Evolutionary conservation across 1,139 yeast genomes (phyloP).

Genomic region (Taiozyma sp.): DNA sequence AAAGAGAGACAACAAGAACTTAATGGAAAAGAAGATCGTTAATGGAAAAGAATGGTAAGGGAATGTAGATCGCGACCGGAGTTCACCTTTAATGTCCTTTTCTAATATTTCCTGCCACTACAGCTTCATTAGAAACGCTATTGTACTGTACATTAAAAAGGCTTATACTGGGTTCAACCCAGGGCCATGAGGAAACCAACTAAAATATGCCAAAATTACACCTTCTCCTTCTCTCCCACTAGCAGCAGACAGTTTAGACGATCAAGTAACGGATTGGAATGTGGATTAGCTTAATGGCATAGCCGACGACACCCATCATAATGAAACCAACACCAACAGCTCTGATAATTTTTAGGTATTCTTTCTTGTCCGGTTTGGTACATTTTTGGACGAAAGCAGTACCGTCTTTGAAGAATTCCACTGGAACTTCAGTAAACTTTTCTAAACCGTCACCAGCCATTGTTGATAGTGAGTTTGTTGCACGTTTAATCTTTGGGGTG

Average conservation of each 20-base stretch:
- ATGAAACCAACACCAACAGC: conserved; percentile 96
- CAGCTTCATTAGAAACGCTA: background rate
- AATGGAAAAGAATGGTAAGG: too few species aligned
- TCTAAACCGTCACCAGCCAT: conserved; percentile 67
- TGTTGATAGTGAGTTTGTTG: conserved; percentile 5
- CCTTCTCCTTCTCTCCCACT: background rate
- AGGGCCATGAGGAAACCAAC: background rate
- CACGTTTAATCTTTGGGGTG: background rate
- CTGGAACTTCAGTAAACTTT: conserved; percentile 83
- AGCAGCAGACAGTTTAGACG: conserved; percentile 44
- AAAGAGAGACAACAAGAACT: background rate
- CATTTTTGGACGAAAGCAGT: conserved; percentile 82
- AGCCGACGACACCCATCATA: conserved; percentile 98
- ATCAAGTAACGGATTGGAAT: conserved; percentile 96
- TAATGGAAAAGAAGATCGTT: background rate
- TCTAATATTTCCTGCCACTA: background rate
- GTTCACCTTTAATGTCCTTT: background rate
- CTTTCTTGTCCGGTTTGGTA: conserved; percentile 87
- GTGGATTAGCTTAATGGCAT: conserved; percentile 82
- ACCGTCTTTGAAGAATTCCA: conserved; percentile 89
- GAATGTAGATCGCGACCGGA: background rate
- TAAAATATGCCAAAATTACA: background rate
- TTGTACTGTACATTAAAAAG: conserved; percentile 1
- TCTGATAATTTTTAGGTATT: conserved; percentile 80
- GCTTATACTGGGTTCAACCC: background rate